Evolutionary conservation across 192 early-diverging fungal genomes (phyloP), one percentile per base, ranked within the genome.

Genomic region (Entophlyctis helioformis): DNA sequence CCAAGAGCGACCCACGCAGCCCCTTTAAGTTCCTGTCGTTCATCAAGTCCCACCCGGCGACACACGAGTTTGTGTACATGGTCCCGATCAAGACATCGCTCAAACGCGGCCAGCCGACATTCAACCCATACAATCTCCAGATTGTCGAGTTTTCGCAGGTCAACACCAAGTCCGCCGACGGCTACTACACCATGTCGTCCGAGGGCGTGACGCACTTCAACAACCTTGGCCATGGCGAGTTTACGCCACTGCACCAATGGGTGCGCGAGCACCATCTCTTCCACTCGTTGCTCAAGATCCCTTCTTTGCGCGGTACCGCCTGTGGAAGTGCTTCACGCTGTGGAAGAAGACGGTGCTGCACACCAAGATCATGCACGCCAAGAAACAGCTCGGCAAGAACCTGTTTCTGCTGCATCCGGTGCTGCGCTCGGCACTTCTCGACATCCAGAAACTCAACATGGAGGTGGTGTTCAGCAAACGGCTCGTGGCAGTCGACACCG

Each of bases 301-400:
- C 68, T 78, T 78, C 42, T 78, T 78, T 46, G 42, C 44, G 2
- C 56, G 59, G 10, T 78, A 78, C 56, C 56, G 75, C 19, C n/a
- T 62, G 15, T 74, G 75, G 71, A 78, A 78, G 55, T 67, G 63
- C 47, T 78, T 78, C 54, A 64, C 57, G 11, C 47, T 62, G 4
- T 78, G 75, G 75, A 62, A 61, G 24, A 28, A 43, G 13, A 62
- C 63, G 13, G 61, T 78, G 1, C 51, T 71, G 3, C 66, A 62
- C 32, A 43, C 62, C 19, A 78, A 78, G 54, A 67, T 74, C 31
- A 35, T 31, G 26, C 34, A 43, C n/a, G 41, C 59, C 0, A 65
- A 66, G 23, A 36, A 54, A 21, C 36, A 48, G 25, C 51, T 78
- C 3, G 20, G 48, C 5, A 46, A 64, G 36, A 60, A 60, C 31